A percentile compares a stretch with the other conserved stretches of the same genome.
phyloP scores from a whole-genome alignment of 192 early-diverging fungal species.

The Podila horticola region DNA sequence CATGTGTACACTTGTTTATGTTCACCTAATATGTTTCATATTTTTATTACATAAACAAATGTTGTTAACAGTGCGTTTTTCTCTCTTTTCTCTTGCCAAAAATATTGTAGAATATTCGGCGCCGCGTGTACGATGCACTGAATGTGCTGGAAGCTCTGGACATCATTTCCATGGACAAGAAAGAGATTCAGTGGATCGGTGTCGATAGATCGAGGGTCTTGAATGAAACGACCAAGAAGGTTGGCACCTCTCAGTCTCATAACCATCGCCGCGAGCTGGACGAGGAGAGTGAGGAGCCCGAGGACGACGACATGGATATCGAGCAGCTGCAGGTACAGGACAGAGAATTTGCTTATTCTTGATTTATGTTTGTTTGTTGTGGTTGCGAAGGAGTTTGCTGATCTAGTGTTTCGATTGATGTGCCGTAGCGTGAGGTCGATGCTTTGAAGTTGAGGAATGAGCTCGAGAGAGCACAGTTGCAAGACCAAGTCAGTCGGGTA shows the following conservation, averaged over 20 bases:
- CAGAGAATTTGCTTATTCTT: background rate
- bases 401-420: background rate
- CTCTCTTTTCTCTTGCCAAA: background rate
- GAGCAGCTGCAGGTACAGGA: constrained; percentile 36
- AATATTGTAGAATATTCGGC: constrained; percentile 68
- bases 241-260: background rate
- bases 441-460: constrained; percentile 25
- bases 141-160: constrained; percentile 73
- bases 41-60: background rate
- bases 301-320: constrained; percentile 52
- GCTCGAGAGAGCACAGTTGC: constrained; percentile 24
- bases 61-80: too few species aligned
- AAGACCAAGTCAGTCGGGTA: constrained; percentile 44
- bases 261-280: constrained; percentile 20
- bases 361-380: background rate
- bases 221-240: constrained; percentile 16
- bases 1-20: background rate
- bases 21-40: too few species aligned
- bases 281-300: constrained; percentile 51
- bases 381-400: background rate
- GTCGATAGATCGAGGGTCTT: constrained; percentile 52
- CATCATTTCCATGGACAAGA: constrained; percentile 72
- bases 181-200: constrained; percentile 73
- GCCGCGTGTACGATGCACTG: constrained; percentile 78
- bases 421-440: constrained; percentile 30